Conservation (phyloP, 1,139 yeast species). For the Yamadazyma songkhlaensis region DNA sequence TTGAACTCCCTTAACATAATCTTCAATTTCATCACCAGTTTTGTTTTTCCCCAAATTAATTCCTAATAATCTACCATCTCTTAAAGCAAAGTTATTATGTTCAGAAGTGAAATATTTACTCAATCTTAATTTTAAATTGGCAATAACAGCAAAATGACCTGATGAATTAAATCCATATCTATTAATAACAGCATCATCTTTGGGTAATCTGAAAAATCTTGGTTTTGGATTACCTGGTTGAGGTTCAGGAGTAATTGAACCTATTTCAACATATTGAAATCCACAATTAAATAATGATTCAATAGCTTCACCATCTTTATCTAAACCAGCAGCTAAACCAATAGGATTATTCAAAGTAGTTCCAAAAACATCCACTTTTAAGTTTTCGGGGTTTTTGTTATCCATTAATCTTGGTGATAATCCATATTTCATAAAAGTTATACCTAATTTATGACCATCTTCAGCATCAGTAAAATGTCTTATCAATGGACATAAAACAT, state of each 20-base stretch:
- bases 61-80: constrained; percentile 66
- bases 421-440: constrained; percentile 66
- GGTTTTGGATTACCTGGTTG: constrained; percentile 95
- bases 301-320: constrained; percentile 92
- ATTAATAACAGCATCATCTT: constrained; percentile 88
- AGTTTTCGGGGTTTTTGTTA: constrained; percentile 32
- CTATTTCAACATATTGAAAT: constrained; percentile 87
- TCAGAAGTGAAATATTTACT: constrained; percentile 37
- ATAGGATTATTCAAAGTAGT: constrained; percentile 66
- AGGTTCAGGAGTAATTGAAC: constrained; percentile 88
- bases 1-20: constrained; percentile 81
- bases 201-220: constrained; percentile 79
- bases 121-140: constrained; percentile 62
- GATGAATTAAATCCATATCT: constrained; percentile 92
- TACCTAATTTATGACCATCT: constrained; percentile 76
- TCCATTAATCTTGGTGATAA: constrained; percentile 63
- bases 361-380: constrained; percentile 66
- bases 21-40: constrained; percentile 83
- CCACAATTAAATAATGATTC: constrained; percentile 78
- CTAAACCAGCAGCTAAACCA: constrained; percentile 96
- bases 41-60: constrained; percentile 91
- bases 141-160: constrained; percentile 77
- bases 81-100: constrained; percentile 58
- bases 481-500: constrained; percentile 71
- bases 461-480: constrained; percentile 79